phyloP scores from a whole-genome alignment of 305 asterid genomes.

The Fraxinus xanthoxyloides region DNA sequence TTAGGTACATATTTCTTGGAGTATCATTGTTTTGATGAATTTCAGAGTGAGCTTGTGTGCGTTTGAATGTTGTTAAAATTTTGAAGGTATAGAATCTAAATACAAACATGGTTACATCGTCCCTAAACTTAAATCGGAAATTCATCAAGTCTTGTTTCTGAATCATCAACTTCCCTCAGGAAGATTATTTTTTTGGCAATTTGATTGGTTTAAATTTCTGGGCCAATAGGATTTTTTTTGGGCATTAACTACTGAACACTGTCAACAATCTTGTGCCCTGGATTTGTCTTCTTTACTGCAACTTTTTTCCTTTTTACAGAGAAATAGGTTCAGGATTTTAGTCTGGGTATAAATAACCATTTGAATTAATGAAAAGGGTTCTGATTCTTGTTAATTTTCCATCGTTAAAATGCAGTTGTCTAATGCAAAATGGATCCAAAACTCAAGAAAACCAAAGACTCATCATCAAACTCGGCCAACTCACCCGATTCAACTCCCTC shows the following conservation, averaged over 20 bases:
- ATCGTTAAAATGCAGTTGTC: not conserved
- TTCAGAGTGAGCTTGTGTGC: not conserved
- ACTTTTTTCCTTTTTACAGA: not conserved
- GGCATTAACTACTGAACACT: not conserved
- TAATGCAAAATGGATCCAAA: slow-evolving; percentile 51
- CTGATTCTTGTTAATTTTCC: not conserved
- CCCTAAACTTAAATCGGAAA: not conserved
- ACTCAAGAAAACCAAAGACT: slow-evolving; percentile 35
- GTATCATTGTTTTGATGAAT: not conserved
- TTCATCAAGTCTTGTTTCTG: not conserved
- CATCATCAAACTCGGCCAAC: slow-evolving; percentile 35
- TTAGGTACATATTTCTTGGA: not conserved
- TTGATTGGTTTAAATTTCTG: not conserved
- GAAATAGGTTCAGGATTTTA: not conserved
- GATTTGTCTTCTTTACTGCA: not conserved
- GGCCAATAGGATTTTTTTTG: not conserved
- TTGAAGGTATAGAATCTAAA: not conserved
- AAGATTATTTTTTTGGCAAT: not conserved
- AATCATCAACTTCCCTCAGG: not conserved
- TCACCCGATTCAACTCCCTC: slow-evolving; percentile 34
- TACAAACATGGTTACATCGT: not conserved
- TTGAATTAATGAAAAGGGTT: not conserved
- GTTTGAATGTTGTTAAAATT: not conserved
- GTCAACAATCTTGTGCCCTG: not conserved
- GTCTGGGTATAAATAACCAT: not conserved